Evolutionary conservation across 1,284 basidiomycete genomes (phyloP).

Genomic region (Omphalotus olearius): DNA sequence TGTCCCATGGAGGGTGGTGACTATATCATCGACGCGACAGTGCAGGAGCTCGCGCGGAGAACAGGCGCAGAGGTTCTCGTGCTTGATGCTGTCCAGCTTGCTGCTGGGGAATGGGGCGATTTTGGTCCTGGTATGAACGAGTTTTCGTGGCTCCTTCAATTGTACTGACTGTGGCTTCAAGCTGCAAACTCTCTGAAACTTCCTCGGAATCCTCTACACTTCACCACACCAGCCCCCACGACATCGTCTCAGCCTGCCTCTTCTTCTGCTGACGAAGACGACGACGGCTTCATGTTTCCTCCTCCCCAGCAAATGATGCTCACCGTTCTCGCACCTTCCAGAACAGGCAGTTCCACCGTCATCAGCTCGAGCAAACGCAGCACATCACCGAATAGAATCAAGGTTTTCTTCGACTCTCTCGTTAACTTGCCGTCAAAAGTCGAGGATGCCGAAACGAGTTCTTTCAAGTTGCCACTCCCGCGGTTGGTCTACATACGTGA

Average conservation of each 20-base stretch:
- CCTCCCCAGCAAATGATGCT: slow-evolving; percentile 54
- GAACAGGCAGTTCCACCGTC: slow-evolving; percentile 36
- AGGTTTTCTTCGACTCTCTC: slow-evolving; percentile 70
- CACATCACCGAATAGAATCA: slow-evolving; percentile 50
- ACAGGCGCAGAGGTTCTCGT: slow-evolving; percentile 77
- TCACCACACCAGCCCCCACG: slow-evolving; percentile 40
- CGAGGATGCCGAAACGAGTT: slow-evolving; percentile 22
- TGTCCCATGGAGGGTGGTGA: slow-evolving; percentile 79
- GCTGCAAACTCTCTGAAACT: slow-evolving; percentile 65
- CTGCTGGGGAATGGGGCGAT: slow-evolving; percentile 75
- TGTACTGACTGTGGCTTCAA: slow-evolving; percentile 22
- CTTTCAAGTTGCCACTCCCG: slow-evolving; percentile 32
- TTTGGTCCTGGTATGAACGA: slow-evolving; percentile 61
- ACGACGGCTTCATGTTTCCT: slow-evolving; percentile 41
- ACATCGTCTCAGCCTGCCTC: slow-evolving; percentile 22
- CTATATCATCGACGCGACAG: slow-evolving; percentile 72
- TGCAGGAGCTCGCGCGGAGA: slow-evolving; percentile 68
- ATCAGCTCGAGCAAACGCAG: slow-evolving; percentile 33
- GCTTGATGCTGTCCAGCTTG: slow-evolving; percentile 75
- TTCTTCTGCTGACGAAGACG: slow-evolving; percentile 38
- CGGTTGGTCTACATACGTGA: slow-evolving; percentile 85
- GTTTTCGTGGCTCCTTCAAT: not conserved
- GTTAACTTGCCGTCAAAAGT: slow-evolving; percentile 54
- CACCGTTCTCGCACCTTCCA: slow-evolving; percentile 50
- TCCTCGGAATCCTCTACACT: slow-evolving; percentile 69